A percentile compares a stretch with the other conserved stretches of the same genome.
Conservation (phyloP, 345 rosid genomes). For the Boechera divaricarpa region DNA sequence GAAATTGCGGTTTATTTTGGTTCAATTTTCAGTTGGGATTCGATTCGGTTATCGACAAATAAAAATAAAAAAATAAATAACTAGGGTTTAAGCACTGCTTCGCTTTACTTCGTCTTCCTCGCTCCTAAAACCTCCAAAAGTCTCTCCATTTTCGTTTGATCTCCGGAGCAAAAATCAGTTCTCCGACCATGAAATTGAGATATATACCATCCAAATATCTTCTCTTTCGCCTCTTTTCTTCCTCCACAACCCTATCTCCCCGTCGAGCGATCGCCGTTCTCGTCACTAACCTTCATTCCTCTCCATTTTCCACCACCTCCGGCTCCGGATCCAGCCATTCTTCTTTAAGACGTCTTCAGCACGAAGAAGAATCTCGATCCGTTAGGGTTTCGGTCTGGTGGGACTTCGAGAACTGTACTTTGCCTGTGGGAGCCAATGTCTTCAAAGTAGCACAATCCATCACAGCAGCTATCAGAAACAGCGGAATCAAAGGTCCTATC, state of each 20-base stretch:
- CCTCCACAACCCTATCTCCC: constrained; percentile 25
- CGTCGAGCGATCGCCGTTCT: constrained; percentile 40
- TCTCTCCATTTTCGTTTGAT: constrained; percentile 16
- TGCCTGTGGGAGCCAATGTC: constrained; percentile 67
- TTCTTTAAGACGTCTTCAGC: constrained; percentile 40
- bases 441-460: constrained; percentile 61
- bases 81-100: constrained; percentile 40
- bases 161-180: constrained; percentile 11
- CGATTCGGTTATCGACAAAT: constrained; percentile 23
- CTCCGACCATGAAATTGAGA: constrained; percentile 47
- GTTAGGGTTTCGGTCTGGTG: constrained; percentile 95
- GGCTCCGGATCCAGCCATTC: constrained; percentile 24
- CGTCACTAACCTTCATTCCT: constrained; percentile 50
- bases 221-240: constrained; percentile 35
- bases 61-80: not conserved
- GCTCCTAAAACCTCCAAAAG: constrained; percentile 38
- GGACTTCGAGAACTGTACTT: constrained; percentile 83
- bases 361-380: constrained; percentile 62
- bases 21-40: not conserved
- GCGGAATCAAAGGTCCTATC: constrained; percentile 87
- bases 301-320: constrained; percentile 36
- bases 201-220: constrained; percentile 39
- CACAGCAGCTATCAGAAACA: constrained; percentile 66
- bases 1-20: not conserved
- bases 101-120: constrained; percentile 24